phyloP scores from a whole-genome alignment of 2,329 filamentous ascomycete genomes.

The Alternaria metachromatica region DNA sequence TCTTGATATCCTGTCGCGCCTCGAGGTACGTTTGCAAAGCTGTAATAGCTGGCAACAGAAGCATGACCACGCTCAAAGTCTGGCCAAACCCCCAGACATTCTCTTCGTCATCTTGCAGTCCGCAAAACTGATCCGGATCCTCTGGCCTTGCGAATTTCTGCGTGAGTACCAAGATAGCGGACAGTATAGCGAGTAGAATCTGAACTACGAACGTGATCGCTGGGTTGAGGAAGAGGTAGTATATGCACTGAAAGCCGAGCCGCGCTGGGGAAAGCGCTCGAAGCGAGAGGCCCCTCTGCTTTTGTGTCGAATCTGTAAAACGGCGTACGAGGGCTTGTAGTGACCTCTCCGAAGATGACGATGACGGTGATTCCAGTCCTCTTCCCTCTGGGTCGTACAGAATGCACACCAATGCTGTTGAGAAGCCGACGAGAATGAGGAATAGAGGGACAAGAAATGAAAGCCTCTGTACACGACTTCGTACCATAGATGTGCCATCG shows the following conservation, averaged over 20 bases:
- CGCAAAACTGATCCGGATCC: conserved; percentile 26
- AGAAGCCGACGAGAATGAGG: conserved; percentile 39
- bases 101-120: conserved; percentile 31
- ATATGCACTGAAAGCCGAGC: conserved; percentile 22
- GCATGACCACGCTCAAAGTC: conserved; percentile 40
- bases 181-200: conserved; percentile 32
- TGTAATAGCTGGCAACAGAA: conserved; percentile 34
- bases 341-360: conserved; percentile 4
- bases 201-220: conserved; percentile 36
- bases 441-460: conserved; percentile 33
- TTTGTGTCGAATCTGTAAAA: conserved; percentile 11
- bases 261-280: conserved; percentile 10
- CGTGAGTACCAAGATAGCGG: conserved; percentile 30
- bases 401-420: conserved; percentile 37
- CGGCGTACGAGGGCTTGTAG: conserved; percentile 8
- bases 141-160: conserved; percentile 37
- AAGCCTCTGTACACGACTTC: conserved; percentile 25
- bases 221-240: conserved; percentile 37
- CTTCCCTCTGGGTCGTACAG: conserved; percentile 26
- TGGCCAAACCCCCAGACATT: conserved; percentile 42
- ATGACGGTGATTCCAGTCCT: conserved; percentile 3
- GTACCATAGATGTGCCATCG: conserved; percentile 8
- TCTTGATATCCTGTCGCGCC: conserved; percentile 31
- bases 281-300: not conserved
- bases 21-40: conserved; percentile 38